Evolutionary conservation across 306 rosid genomes (phyloP).

Genomic region (Vicia sativa): DNA sequence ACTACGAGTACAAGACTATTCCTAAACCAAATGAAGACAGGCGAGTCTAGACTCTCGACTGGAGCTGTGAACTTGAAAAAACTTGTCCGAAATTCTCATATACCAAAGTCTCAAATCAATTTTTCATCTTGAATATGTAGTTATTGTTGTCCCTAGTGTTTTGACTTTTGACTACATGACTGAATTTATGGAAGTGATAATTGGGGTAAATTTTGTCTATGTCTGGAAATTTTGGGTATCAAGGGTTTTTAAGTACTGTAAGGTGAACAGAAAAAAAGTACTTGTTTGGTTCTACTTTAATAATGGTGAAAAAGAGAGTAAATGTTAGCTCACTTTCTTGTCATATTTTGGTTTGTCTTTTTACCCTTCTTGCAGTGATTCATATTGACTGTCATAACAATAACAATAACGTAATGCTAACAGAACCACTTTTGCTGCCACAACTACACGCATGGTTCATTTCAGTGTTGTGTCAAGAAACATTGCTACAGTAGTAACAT

Average conservation of each 20-base stretch:
- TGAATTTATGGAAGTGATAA: constrained; percentile 29
- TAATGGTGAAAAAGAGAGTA: constrained; percentile 24
- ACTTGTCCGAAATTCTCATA: constrained; percentile 18
- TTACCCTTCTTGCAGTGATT: constrained; percentile 21
- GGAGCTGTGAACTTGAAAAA: constrained; percentile 18
- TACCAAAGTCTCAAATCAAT: constrained; percentile 6
- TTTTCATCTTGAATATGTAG: constrained; percentile 31
- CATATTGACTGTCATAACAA: constrained; percentile 36
- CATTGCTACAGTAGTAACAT: constrained; percentile 6
- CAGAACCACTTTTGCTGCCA: constrained; percentile 21
- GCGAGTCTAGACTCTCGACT: constrained; percentile 42
- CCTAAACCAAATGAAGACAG: constrained; percentile 66
- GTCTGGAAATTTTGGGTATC: constrained; percentile 21
- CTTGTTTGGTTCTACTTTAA: constrained; percentile 29
- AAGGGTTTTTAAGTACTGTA: constrained; percentile 18
- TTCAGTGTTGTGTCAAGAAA: constrained; percentile 15
- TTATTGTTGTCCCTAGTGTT: constrained; percentile 23
- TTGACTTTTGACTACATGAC: constrained; percentile 24
- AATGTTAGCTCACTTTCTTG: constrained; percentile 13
- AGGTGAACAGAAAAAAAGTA: constrained; percentile 30
- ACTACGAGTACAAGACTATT: constrained; percentile 72
- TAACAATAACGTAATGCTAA: constrained; percentile 25
- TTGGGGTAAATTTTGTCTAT: constrained; percentile 21
- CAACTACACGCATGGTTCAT: constrained; percentile 24
- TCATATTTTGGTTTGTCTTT: constrained; percentile 32